Conservation (phyloP, 2,329 filamentous ascomycete genomes). For the Alternaria sp. region DNA sequence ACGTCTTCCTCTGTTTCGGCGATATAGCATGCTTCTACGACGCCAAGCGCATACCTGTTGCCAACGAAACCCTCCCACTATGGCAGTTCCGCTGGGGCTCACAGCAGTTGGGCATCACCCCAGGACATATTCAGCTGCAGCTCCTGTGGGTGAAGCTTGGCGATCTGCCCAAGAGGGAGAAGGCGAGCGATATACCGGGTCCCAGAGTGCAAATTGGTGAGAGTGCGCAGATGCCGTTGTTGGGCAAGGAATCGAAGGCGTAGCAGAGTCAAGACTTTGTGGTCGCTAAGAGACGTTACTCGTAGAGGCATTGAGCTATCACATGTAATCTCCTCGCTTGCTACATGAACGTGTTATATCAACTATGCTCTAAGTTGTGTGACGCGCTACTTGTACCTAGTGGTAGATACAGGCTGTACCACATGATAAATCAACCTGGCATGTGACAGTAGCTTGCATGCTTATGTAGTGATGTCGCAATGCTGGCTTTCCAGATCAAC, state of each 20-base stretch:
- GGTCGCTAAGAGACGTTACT: background rate
- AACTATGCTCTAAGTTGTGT: background rate
- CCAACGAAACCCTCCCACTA: constrained; percentile 29
- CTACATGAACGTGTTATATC: background rate
- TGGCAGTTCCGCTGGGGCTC: constrained; percentile 49
- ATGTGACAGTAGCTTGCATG: background rate
- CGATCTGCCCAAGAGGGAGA: constrained; percentile 31
- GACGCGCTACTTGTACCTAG: background rate
- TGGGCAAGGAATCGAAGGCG: constrained; percentile 22
- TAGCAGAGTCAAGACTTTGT: background rate
- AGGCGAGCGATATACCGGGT: constrained; percentile 22
- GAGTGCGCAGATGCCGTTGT: constrained; percentile 34
- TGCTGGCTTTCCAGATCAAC: background rate
- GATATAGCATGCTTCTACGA: constrained; percentile 49
- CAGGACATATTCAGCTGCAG: constrained; percentile 42
- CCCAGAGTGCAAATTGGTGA: constrained; percentile 32
- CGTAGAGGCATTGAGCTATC: background rate
- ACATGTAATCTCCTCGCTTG: background rate
- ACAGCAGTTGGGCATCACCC: constrained; percentile 45
- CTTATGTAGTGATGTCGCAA: background rate
- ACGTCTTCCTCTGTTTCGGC: constrained; percentile 47
- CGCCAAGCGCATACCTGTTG: constrained; percentile 34
- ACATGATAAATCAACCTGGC: background rate
- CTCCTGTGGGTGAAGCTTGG: constrained; percentile 44
- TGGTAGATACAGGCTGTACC: background rate